Evolutionary conservation across 495 filamentous ascomycete genomes (phyloP), one percentile per base, ranked within the genome.

Genomic region (Penicillium soppii): DNA sequence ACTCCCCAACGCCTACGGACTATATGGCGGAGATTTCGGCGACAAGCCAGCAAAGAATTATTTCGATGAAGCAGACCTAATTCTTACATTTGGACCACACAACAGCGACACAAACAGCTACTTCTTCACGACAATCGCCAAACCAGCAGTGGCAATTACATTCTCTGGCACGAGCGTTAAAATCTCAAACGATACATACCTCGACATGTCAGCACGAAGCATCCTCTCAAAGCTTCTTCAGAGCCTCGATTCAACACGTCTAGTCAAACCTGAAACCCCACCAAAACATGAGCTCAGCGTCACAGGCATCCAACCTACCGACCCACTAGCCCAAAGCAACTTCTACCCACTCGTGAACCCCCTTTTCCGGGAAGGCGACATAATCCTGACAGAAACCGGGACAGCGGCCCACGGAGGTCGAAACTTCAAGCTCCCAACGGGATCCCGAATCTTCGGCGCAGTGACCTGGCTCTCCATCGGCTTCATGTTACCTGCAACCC

Each of bases 401-500:
- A 74, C 71, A 23, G 59, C 71, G 16, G 42, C 58, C 2, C 64
- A 66, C 49, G 72, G 72, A 8, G 56, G 65, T 30, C 58, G 66
- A 4, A 20, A 54, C 7, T 64, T 70, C 43, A 58, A 48, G 13
- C 57, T 75, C 0, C 69, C 70, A 0, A 30, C 59, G 1, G 47
- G 66, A 20, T 46, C 62, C 8, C 58, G 53, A 8, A 42, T 74
- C 43, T 66, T 79, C 50, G 54, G 54, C 27, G 65, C 69, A 16
- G 61, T 64, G 1, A 73, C 68, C 35, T 77, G 70, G 67, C 61
- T 71, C 2, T 76, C 73, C 0, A 73, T 77, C 27, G 76, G 77
- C 0, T 72, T 73, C 59, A 78, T 74, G 71, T 61, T 79, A 12
- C 72, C 69, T 9, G 74, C 74, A 7, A 68, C 67, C n/a, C 63